Base-by-base conservation (phyloP, 768 basidiomycete genomes). In the Collybiopsis confluens region DNA sequence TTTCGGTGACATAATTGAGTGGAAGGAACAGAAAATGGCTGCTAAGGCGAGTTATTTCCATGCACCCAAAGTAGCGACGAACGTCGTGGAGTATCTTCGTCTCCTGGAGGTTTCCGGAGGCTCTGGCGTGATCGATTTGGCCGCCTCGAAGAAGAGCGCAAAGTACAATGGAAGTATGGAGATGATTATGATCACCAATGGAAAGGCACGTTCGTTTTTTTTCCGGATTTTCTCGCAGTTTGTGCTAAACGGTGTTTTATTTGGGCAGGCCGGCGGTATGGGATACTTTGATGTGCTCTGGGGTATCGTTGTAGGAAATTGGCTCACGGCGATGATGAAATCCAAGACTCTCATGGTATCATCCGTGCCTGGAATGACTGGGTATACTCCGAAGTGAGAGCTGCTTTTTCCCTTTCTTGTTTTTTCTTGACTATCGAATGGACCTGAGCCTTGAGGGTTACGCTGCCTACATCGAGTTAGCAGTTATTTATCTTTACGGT, bases 1-100 rank as follows among this genome's bases (percentile, higher is more conserved):
- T 0, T 72, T 68, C 1, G 86, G 87, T 1, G 87, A 90, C 60
- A 73, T 83, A 54, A 77, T 83, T 55, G 81, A 84, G 38, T 81
- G 78, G 72, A 52, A 67, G 0, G 86, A 86, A 64, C 80, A 86
- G 64, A 87, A 87, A 58, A 84, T 73, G 49, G 64, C 66, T 2
- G 64, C 55, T 10, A 88, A 89, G 63, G 70, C 70, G 1, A 21
- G 44, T 1, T 26, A 11, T 43, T 60, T 59, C 4, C 87, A 88
- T 56, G 74, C 70, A 0, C 55, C 57, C 8, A 57, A 85, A 37
- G 69, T 82, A 30, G 71, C 68, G 2, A 65, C 71, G 26, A 88
- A 89, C 54, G 64, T 85, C 15, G 28, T 81, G 0, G 64, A 66
- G 27, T 61, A 78, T 48, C 65, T 85, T 28, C 62, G 61, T 11